Evolutionary conservation across 2,329 filamentous ascomycete species (phyloP).

Genomic region (Fusarium sp.): DNA sequence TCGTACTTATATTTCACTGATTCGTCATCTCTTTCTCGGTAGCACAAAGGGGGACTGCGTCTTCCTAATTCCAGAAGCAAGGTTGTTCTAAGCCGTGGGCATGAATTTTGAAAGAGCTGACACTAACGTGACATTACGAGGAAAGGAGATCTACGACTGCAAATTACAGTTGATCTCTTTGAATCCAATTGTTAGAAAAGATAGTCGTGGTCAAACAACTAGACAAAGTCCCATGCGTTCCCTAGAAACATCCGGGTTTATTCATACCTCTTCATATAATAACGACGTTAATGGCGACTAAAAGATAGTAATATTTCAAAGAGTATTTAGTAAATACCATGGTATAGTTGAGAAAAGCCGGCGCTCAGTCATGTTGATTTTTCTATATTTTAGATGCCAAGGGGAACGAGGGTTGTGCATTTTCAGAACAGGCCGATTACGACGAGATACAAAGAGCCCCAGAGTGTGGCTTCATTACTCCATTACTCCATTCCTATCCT

Average conservation of each 20-base stretch:
- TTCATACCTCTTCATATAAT: background rate
- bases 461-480: background rate
- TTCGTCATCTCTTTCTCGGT: background rate
- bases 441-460: background rate
- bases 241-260: background rate
- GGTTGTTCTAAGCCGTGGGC: too few relatives aligned
- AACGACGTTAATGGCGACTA: background rate
- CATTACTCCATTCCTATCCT: too few relatives aligned
- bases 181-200: background rate
- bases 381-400: background rate
- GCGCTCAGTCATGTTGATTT: background rate
- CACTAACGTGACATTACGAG: background rate
- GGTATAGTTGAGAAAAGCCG: background rate
- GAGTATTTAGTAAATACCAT: background rate
- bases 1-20: background rate
- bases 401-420: background rate
- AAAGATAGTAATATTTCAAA: too few relatives aligned
- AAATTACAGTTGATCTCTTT: background rate
- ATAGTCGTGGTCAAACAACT: background rate
- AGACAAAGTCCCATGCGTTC: background rate
- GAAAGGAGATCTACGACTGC: background rate
- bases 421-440: background rate
- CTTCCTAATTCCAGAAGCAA: background rate
- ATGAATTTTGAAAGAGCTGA: background rate
- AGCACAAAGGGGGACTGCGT: too few relatives aligned